Base-by-base conservation (phyloP, 495 filamentous ascomycete genomes). In the Xylaria bambusicola region DNA sequence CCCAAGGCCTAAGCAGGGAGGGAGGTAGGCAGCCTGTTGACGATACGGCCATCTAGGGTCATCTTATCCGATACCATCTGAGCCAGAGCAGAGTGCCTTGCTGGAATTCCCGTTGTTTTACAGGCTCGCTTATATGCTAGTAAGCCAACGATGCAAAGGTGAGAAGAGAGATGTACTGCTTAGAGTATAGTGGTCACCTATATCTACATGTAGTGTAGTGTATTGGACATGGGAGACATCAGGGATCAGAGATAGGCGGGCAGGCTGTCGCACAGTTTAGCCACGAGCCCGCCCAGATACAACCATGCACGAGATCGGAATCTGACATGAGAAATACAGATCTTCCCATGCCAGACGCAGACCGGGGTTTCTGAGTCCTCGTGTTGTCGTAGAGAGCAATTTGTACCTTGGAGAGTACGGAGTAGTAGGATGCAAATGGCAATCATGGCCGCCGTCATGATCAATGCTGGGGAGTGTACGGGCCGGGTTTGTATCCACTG, bases 251-350 rank as follows among this genome's bases (percentile, higher is more conserved):
- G n/a, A n/a, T n/a, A n/a, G 52, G 52, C 38, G 4, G 26, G 52
- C 38, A 42, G 56, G 46, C 55, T 13, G 56, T 44, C 26, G 46
- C 56, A 51, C 56, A 36, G 36, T 50, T 58, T 42, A 50, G 56
- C 56, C 56, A 58, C 56, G 56, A 60, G 57, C 57, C 46, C 47
- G 56, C 57, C 48, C 31, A 60, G 57, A 60, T 60, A 53, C 49
- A 20, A 60, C 57, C 57, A 60, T 60, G 57, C 57, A 60, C 57
- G 49, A 60, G 57, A 60, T 60, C 57, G 57, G 57, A 60, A 60
- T 60, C 57, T 60, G 48, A 60, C 57, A 60, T 60, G 57, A 60
- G 49, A 60, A 60, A 60, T 60, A 52, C 57, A 60, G 57, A 60
- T 60, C 57, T 60, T 53, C 57, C 57, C 57, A 52, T 60, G 57